Evolutionary conservation across 495 filamentous ascomycete species (phyloP).

Genomic region (Durotheca rogersii): DNA sequence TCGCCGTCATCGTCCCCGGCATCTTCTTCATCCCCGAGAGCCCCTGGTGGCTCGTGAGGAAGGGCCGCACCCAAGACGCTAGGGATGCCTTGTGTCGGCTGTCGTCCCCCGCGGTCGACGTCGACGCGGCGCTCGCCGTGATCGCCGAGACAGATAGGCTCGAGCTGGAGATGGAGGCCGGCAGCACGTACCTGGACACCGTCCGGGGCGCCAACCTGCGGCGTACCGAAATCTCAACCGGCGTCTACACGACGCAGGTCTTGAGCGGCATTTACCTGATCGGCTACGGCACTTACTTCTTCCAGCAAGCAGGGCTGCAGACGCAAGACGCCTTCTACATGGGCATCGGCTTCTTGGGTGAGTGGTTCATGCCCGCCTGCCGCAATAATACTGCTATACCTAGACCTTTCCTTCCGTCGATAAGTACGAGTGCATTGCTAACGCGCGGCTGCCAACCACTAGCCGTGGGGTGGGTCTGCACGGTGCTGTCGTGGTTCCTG

Average conservation of each 20-base stretch:
- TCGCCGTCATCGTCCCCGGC: constrained; percentile 57
- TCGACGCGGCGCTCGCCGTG: constrained; percentile 52
- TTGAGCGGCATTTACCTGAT: constrained; percentile 54
- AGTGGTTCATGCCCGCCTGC: constrained; percentile 13
- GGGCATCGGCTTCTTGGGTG: constrained; percentile 51
- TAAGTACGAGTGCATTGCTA: no score
- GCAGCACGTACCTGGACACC: constrained; percentile 56
- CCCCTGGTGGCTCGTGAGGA: constrained; percentile 64
- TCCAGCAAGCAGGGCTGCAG: constrained; percentile 59
- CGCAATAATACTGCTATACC: no score
- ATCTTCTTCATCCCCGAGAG: constrained; percentile 61
- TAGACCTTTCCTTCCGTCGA: no score
- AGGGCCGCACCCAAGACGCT: constrained; percentile 54
- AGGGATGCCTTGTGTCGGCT: constrained; percentile 47
- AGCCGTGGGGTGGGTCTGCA: constrained; percentile 50
- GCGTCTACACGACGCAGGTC: constrained; percentile 53
- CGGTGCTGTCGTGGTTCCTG: constrained; percentile 55
- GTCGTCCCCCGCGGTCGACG: constrained; percentile 40
- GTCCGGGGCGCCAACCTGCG: constrained; percentile 56
- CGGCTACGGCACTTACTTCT: constrained; percentile 65
- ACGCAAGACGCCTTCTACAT: constrained; percentile 51
- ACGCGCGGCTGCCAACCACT: constrained; percentile 1
- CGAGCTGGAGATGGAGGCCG: constrained; percentile 58
- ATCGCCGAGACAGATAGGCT: constrained; percentile 63
- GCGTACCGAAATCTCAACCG: constrained; percentile 57